A percentile compares a stretch with the other conserved stretches of the same genome.
Evolutionary conservation across 2,329 filamentous ascomycete genomes (phyloP).

Genomic region (Neofusicoccum sp.): DNA sequence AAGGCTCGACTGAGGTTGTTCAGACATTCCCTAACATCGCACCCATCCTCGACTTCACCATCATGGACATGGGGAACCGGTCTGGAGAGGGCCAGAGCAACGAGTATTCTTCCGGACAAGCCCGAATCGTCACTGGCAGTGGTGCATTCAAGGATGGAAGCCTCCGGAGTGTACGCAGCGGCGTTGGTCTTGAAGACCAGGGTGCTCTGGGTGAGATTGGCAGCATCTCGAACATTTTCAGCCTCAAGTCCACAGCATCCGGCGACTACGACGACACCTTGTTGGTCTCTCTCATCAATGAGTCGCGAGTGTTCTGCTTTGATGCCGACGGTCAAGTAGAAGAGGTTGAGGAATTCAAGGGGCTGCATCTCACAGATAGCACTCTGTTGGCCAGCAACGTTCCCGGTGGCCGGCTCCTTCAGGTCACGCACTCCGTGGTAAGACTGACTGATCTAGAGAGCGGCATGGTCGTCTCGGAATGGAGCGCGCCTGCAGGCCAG

Average conservation of each 20-base stretch:
- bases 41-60: conserved; percentile 86
- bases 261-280: conserved; percentile 64
- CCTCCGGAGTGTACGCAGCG: conserved; percentile 85
- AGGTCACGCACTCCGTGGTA: conserved; percentile 68
- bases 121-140: conserved; percentile 87
- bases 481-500: conserved; percentile 51
- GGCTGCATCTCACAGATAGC: conserved; percentile 65
- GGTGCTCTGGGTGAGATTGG: conserved; percentile 78
- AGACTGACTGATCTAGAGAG: conserved; percentile 61
- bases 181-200: conserved; percentile 85
- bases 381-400: conserved; percentile 72
- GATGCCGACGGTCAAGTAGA: conserved; percentile 74
- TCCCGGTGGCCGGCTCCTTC: conserved; percentile 63
- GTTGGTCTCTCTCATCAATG: conserved; percentile 75
- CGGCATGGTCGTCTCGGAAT: conserved; percentile 55
- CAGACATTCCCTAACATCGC: conserved; percentile 83
- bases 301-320: conserved; percentile 82
- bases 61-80: conserved; percentile 93
- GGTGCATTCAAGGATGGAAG: conserved; percentile 88
- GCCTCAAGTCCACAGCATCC: conserved; percentile 55
- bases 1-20: conserved; percentile 63
- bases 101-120: conserved; percentile 92
- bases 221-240: conserved; percentile 70
- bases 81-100: conserved; percentile 76
- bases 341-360: conserved; percentile 74